phyloP scores from a whole-genome alignment of 208 protist genomes.

The Strigomonas oncopelti region DNA sequence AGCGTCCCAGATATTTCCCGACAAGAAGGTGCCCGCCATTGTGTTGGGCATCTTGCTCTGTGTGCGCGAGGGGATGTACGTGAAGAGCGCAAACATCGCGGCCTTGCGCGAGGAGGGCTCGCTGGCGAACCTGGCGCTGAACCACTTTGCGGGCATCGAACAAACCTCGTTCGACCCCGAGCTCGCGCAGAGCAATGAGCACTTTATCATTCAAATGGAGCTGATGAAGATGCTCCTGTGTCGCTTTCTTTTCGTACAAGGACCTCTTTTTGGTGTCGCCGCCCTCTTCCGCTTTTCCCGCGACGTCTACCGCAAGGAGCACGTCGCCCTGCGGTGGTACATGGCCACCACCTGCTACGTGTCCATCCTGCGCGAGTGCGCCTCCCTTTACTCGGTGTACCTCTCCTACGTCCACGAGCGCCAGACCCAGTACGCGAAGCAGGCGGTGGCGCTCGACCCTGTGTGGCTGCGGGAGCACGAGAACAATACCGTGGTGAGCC shows the following conservation, averaged over 20 bases:
- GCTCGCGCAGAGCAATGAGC: slow-evolving; percentile 47
- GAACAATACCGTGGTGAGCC: background rate
- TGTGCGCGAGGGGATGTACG: slow-evolving; percentile 3
- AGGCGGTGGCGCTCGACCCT: background rate
- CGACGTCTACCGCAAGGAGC: slow-evolving; percentile 53
- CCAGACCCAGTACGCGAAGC: background rate
- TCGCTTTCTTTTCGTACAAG: slow-evolving; percentile 26
- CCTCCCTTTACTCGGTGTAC: slow-evolving; percentile 43
- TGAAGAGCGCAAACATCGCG: background rate
- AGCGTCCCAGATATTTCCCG: slow-evolving; percentile 49
- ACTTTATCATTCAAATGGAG: slow-evolving; percentile 78
- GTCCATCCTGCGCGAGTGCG: slow-evolving; percentile 17
- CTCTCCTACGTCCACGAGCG: slow-evolving; percentile 21
- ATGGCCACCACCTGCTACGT: slow-evolving; percentile 55
- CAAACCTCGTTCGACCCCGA: slow-evolving; percentile 35
- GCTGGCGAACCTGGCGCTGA: slow-evolving; percentile 30
- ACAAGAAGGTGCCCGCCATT: slow-evolving; percentile 28
- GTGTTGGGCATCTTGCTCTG: slow-evolving; percentile 31
- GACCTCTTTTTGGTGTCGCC: slow-evolving; percentile 43
- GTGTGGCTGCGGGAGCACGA: background rate
- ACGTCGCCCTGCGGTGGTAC: slow-evolving; percentile 82
- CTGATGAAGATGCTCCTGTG: slow-evolving; percentile 47
- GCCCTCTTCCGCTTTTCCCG: slow-evolving; percentile 48
- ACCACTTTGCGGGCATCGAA: slow-evolving; percentile 45
- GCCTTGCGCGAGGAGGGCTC: slow-evolving; percentile 23